A percentile compares a stretch with the other conserved stretches of the same genome.
These are phyloP conservation scores for Astragalus membranaceus DNA, from an alignment of 306 rosid genomes.

Conservation along the genomic window DNA sequence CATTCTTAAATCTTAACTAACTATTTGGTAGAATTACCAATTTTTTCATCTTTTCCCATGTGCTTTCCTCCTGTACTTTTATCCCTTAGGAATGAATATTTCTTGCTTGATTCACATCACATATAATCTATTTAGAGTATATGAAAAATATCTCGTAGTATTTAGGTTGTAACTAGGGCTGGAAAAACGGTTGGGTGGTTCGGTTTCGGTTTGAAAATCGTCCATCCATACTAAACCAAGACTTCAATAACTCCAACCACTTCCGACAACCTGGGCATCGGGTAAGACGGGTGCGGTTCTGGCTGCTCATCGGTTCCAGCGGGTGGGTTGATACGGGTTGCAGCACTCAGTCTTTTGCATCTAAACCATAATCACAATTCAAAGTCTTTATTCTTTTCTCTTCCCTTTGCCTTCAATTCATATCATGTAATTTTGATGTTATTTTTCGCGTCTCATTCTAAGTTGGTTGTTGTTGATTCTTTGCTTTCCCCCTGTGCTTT, in stretches of 20 bases:
- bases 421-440: neutral
- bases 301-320: too few relatives aligned
- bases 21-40: neutral
- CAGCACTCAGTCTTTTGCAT: neutral
- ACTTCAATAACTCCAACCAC: too few relatives aligned
- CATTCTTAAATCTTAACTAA: conserved; percentile 12
- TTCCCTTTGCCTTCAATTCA: neutral
- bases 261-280: too few relatives aligned
- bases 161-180: neutral
- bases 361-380: neutral
- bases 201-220: too few relatives aligned
- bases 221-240: too few relatives aligned
- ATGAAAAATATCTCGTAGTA: neutral
- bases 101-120: neutral
- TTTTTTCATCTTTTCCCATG: neutral
- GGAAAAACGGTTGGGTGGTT: too few relatives aligned
- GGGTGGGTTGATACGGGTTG: too few relatives aligned
- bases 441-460: neutral
- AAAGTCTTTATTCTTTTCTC: neutral
- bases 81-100: neutral
- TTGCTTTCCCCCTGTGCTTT: neutral
- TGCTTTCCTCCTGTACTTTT: neutral
- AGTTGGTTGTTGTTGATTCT: neutral
- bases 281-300: too few relatives aligned
- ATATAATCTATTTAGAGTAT: neutral